These are phyloP conservation scores for Lophium mytilinum DNA, from an alignment of 495 filamentous ascomycete genomes.

Conservation along the genomic window DNA sequence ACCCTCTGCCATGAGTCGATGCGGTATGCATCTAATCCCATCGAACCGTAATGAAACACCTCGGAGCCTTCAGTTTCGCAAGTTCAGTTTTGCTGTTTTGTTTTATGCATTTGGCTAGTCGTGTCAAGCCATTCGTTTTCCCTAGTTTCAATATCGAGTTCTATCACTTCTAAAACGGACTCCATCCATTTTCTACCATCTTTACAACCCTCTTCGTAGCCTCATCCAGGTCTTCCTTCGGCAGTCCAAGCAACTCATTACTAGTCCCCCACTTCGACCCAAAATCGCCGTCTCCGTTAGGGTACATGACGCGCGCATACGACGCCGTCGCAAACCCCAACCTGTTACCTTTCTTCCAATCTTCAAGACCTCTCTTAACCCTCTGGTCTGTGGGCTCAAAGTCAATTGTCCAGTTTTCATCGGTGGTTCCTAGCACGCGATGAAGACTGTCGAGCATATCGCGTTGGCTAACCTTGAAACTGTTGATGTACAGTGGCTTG, in stretches of 20 bases:
- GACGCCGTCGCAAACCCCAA: conserved; percentile 44
- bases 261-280: conserved; percentile 33
- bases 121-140: no score
- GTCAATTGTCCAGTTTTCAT: conserved; percentile 46
- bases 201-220: conserved; percentile 32
- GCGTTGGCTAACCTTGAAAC: conserved; percentile 36
- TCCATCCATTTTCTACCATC: neutral
- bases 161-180: no score
- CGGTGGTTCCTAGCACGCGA: conserved; percentile 41
- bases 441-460: conserved; percentile 36
- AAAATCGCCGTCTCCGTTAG: conserved; percentile 40
- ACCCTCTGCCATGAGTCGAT: no score
- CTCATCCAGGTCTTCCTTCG: conserved; percentile 54
- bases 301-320: conserved; percentile 47
- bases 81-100: no score
- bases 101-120: no score
- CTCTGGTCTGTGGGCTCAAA: conserved; percentile 36
- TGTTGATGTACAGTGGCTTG: conserved; percentile 29
- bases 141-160: no score
- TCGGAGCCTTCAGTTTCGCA: no score
- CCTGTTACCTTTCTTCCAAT: conserved; percentile 39
- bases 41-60: no score
- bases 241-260: conserved; percentile 47
- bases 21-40: no score
- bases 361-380: conserved; percentile 33